Base-by-base conservation (phyloP, 2,329 filamentous ascomycete genomes). In the Drechslerella stenobrocha region DNA sequence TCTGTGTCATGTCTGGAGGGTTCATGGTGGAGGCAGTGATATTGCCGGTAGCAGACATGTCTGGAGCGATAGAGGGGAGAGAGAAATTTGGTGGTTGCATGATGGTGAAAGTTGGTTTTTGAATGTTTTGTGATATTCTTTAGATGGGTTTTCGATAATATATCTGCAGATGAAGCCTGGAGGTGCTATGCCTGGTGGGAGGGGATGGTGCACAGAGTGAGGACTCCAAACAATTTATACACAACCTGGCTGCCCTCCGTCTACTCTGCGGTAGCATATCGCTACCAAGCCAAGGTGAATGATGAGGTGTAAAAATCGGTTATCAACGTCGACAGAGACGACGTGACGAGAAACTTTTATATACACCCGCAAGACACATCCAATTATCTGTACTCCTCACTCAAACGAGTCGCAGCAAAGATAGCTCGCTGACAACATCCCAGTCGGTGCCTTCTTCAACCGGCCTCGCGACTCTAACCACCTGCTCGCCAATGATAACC, bases 341-440 rank as follows among this genome's bases (percentile, higher is more conserved):
- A n/a, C n/a, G n/a, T n/a, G n/a, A n/a, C n/a, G n/a, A n/a, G n/a
- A n/a, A n/a, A n/a, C n/a, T n/a, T n/a, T n/a, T n/a, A 30, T 30
- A 30, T 30, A 30, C 5, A 5, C 11, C 28, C 28, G 28, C 5
- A 30, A 30, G 5, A 30, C 11, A 30, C 11, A 30, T 30, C 28
- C 5, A 30, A n/a, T n/a, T n/a, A n/a, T n/a, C n/a, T n/a, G n/a
- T n/a, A n/a, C n/a, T n/a, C n/a, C n/a, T 42, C 15, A 18, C 37
- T 42, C 15, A 18, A 20, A 18, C 9, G 3, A 42, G 37, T 37
- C 34, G 34, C 3, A 18, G 18, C n/a, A 9, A 42, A 3, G 8
- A 24, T n/a, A 26, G 26, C 26, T 67, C 61, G 55, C 61, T 67
- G 9, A 67, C n/a, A n/a, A 67, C 48, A 51, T 67, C 61, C 61